phyloP scores from a whole-genome alignment of 352 stramenopile genomes.

The Globisporangium solare region DNA sequence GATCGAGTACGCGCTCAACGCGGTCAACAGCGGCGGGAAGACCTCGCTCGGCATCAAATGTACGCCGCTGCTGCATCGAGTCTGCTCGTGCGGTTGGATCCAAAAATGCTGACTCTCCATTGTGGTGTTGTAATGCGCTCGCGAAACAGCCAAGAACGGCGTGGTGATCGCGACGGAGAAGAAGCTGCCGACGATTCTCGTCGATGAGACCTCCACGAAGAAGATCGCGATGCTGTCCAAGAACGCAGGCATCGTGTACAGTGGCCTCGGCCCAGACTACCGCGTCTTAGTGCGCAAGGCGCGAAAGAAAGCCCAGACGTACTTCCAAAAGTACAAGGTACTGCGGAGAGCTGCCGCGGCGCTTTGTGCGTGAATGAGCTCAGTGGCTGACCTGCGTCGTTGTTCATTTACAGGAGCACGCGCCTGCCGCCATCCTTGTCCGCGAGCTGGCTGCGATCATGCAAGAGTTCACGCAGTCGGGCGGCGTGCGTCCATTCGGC shows the following conservation, averaged over 20 bases:
- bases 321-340: slow-evolving; percentile 94
- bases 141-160: slow-evolving; percentile 92
- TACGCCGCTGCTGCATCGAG: slow-evolving; percentile 15
- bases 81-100: neutral
- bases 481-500: slow-evolving; percentile 97
- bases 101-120: neutral
- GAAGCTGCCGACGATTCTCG: slow-evolving; percentile 94
- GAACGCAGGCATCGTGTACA: slow-evolving; percentile 94
- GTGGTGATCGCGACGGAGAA: slow-evolving; percentile 99
- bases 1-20: slow-evolving; percentile 99
- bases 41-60: slow-evolving; percentile 97
- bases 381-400: neutral
- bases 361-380: neutral
- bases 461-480: slow-evolving; percentile 98
- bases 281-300: slow-evolving; percentile 96
- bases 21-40: slow-evolving; percentile 96
- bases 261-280: slow-evolving; percentile 98
- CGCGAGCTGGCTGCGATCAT: slow-evolving; percentile 96
- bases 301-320: slow-evolving; percentile 94
- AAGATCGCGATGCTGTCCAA: slow-evolving; percentile 96
- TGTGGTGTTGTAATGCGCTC: neutral
- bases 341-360: too few relatives aligned
- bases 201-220: slow-evolving; percentile 93
- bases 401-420: slow-evolving; percentile 62
- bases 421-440: slow-evolving; percentile 95